Conservation (phyloP, 2,329 filamentous ascomycete species). For the Allantophomopsis cytisporea region DNA sequence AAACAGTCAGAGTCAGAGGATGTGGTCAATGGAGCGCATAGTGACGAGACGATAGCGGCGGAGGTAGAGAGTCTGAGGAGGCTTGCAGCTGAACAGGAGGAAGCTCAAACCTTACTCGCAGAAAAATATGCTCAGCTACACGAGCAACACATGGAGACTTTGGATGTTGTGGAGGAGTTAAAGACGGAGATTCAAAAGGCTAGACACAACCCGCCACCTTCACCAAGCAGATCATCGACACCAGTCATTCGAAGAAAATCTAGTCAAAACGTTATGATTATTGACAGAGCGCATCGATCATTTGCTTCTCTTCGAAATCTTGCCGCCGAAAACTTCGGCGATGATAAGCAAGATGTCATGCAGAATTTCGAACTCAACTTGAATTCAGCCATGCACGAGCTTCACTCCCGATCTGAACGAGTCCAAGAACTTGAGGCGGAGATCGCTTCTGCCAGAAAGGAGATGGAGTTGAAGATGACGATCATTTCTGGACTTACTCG, state of each 20-base stretch:
- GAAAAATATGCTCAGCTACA: slow-evolving; percentile 76
- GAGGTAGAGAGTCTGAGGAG: slow-evolving; percentile 62
- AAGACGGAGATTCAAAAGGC: slow-evolving; percentile 76
- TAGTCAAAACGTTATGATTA: slow-evolving; percentile 74
- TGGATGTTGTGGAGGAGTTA: slow-evolving; percentile 81
- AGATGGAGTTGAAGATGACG: slow-evolving; percentile 94
- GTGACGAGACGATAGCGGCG: slow-evolving; percentile 32
- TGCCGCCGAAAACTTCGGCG: slow-evolving; percentile 66
- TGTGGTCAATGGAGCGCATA: slow-evolving; percentile 18
- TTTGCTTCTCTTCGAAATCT: slow-evolving; percentile 84
- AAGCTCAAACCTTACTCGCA: slow-evolving; percentile 57
- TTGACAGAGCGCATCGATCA: slow-evolving; percentile 83
- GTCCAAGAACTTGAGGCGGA: slow-evolving; percentile 85
- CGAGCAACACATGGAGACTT: slow-evolving; percentile 63
- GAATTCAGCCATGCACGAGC: slow-evolving; percentile 83
- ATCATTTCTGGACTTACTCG: slow-evolving; percentile 91
- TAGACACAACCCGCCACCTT: slow-evolving; percentile 37
- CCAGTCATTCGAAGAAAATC: slow-evolving; percentile 88
- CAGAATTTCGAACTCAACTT: slow-evolving; percentile 89
- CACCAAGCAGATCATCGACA: slow-evolving; percentile 49
- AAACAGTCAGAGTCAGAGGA: slow-evolving; percentile 16
- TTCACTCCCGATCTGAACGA: slow-evolving; percentile 75
- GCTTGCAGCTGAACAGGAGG: slow-evolving; percentile 64
- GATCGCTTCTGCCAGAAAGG: slow-evolving; percentile 70
- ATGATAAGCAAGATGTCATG: slow-evolving; percentile 67